phyloP scores from a whole-genome alignment of 106 monocot genomes.

The Dioscorea alata region DNA sequence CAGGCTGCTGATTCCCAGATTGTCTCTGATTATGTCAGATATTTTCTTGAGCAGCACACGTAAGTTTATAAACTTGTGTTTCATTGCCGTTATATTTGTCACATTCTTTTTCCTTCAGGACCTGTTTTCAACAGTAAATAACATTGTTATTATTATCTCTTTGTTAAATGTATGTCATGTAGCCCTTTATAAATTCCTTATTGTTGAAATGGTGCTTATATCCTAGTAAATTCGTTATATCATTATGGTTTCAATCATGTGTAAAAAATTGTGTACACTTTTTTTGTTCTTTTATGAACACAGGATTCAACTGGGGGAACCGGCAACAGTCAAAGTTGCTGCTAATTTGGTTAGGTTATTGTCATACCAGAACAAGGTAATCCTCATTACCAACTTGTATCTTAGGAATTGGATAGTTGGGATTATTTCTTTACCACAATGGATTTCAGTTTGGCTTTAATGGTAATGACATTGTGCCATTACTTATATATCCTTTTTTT shows the following conservation, averaged over 20 bases:
- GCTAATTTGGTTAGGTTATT: conserved; percentile 82
- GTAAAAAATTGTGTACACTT: no score
- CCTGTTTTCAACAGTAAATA: no score
- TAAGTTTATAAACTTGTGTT: background rate
- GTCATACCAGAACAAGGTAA: conserved; percentile 94
- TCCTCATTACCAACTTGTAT: background rate
- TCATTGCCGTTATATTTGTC: background rate
- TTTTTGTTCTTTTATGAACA: background rate
- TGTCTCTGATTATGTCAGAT: conserved; percentile 15
- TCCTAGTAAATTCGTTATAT: no score
- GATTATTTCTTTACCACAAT: no score
- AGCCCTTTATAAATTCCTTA: no score
- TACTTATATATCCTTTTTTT: no score
- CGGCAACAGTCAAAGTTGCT: conserved; percentile 88
- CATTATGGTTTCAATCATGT: no score
- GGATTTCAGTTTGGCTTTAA: no score
- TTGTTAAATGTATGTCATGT: no score
- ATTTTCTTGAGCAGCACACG: conserved; percentile 19
- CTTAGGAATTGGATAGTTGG: background rate
- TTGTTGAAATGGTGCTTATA: no score
- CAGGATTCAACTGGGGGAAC: conserved; percentile 94
- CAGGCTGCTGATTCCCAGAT: conserved; percentile 20
- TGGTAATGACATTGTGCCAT: no score
- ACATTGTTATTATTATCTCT: no score
- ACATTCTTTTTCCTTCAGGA: background rate